Percentiles rank a stretch among this genome's conserved stretches.
phyloP scores from a whole-genome alignment of 139 green algal genomes.

The Closterium sp. region DNA sequence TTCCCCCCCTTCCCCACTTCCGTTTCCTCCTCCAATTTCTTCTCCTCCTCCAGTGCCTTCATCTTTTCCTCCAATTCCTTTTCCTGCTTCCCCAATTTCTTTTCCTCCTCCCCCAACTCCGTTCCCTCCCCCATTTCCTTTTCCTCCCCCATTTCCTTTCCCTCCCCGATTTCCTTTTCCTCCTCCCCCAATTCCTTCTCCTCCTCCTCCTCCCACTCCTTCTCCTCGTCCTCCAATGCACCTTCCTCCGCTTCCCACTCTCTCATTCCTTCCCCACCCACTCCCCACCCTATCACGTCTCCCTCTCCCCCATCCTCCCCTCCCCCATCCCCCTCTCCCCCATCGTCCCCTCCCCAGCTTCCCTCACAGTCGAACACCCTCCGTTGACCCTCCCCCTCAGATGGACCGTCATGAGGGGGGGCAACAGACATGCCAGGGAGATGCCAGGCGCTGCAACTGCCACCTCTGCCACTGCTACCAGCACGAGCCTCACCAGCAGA shows the following conservation, averaged over 20 bases:
- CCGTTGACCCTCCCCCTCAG: too few species aligned
- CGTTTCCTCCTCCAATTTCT: too few species aligned
- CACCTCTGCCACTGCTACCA: not conserved
- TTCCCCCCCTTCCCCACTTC: too few species aligned
- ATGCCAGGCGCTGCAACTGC: not conserved
- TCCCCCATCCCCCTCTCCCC: too few species aligned
- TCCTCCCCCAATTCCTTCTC: not conserved
- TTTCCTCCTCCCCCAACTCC: too few species aligned
- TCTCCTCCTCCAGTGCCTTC: too few species aligned
- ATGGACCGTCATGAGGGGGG: not conserved
- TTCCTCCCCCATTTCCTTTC: not conserved
- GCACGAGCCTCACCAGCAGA: not conserved
- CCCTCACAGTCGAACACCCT: too few species aligned
- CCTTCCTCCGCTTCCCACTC: not conserved
- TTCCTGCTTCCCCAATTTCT: not conserved
- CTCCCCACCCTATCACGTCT: not conserved
- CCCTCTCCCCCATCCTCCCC: too few species aligned
- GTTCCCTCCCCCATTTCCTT: too few species aligned
- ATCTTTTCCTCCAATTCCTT: too few species aligned
- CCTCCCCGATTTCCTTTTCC: not conserved
- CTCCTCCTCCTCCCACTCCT: not conserved
- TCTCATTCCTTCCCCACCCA: too few species aligned
- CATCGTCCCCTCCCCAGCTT: too few species aligned
- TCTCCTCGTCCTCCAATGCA: not conserved
- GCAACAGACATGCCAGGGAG: not conserved